Percentiles rank a stretch among this genome's conserved stretches.
phyloP scores from a whole-genome alignment of 2,329 filamentous ascomycete genomes.

The Westerdykella aurantiaca region DNA sequence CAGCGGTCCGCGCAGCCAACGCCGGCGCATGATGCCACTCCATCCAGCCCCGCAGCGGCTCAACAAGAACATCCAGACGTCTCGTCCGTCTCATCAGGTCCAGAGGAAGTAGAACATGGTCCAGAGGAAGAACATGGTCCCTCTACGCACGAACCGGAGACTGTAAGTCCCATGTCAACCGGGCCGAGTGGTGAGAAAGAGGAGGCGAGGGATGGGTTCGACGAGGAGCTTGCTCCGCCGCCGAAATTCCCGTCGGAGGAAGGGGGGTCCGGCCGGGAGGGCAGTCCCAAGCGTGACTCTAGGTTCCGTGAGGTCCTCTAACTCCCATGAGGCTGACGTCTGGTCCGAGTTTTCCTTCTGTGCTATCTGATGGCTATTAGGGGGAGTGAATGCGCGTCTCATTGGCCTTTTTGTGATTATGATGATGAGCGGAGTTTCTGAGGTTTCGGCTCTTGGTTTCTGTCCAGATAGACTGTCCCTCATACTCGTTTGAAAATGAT shows the following conservation, averaged over 20 bases:
- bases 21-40: conserved; percentile 1
- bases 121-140: too few relatives aligned
- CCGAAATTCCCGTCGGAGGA: conserved; percentile 33
- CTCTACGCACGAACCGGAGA: neutral
- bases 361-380: too few relatives aligned
- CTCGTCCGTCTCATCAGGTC: conserved; percentile 26
- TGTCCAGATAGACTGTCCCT: too few relatives aligned
- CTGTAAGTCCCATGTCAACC: conserved; percentile 16
- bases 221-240: conserved; percentile 41
- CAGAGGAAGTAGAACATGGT: too few relatives aligned
- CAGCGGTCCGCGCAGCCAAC: conserved; percentile 12
- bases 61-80: conserved; percentile 25
- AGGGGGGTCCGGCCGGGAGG: conserved; percentile 14
- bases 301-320: conserved; percentile 31
- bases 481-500: too few relatives aligned
- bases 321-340: neutral
- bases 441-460: too few relatives aligned
- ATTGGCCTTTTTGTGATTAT: too few relatives aligned
- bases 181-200: conserved; percentile 45
- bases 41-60: conserved; percentile 6
- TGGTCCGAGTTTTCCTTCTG: too few relatives aligned
- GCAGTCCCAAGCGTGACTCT: conserved; percentile 30
- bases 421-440: too few relatives aligned
- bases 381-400: too few relatives aligned
- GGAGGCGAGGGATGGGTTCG: conserved; percentile 48